Evolutionary conservation across 352 stramenopile species (phyloP), one percentile per base, ranked within the genome.

Genomic region (Globisporangium polare): DNA sequence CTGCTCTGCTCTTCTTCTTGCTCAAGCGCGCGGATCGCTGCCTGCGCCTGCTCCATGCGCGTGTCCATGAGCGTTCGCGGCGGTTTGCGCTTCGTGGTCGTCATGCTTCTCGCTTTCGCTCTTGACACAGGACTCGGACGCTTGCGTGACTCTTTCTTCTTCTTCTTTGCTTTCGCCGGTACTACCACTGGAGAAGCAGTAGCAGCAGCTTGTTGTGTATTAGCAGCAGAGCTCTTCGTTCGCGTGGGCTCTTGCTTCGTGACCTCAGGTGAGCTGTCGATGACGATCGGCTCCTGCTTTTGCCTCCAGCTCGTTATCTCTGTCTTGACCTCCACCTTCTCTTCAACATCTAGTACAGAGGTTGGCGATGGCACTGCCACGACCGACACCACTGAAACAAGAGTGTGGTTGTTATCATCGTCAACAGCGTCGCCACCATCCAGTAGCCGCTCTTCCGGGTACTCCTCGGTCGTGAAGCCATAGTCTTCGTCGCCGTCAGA

Each of bases 11-110:
- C n/a, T n/a, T 66, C 22, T 41, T 62, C 29, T 2, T 63, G 27
- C 3, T 57, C 59, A 17, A 42, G 42, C 6, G 33, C 35, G 10
- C 33, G 18, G 18, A 68, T 45, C 18, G 55, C 55, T 24, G 66
- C 43, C 39, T 67, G 60, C 3, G 68, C 60, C 53, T 71, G 37
- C 26, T 53, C 49, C 22, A 66, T 61, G 42, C 59, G 41, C 27
- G 43, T 37, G 1, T 78, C 65, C 13, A 62, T 67, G 20, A 65
- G n/a, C 29, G 37, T 55, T 15, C 18, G 37, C 0, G 20, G 27
- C 49, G 62, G 46, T 26, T 59, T 63, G 20, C 31, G 46, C 53
- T 60, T 68, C 22, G 50, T 49, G 26, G 12, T 46, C 27, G 50
- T 42, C 22, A 74, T 50, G 13, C 9, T 5, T 18, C 47, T 50